These are phyloP conservation scores for Gracilaria caudata DNA, from an alignment of 23 red algal species.

Conservation along the genomic window DNA sequence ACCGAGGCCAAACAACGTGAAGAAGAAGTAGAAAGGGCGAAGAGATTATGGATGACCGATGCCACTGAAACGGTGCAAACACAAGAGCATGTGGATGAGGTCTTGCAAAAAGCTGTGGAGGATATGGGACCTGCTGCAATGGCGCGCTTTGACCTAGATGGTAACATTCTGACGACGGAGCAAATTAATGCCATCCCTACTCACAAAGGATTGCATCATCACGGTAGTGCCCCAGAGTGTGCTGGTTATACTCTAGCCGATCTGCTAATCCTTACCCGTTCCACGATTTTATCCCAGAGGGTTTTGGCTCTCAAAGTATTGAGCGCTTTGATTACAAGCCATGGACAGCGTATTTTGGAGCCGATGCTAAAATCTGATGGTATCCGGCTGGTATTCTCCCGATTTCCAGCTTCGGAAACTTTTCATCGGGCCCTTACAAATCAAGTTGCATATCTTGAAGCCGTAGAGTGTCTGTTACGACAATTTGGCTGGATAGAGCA, in stretches of 20 bases:
- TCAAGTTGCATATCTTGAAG: slow-evolving; percentile 48
- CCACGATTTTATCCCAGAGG: slow-evolving; percentile 60
- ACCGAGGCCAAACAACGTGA: background rate
- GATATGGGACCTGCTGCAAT: slow-evolving; percentile 45
- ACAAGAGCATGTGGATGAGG: slow-evolving; percentile 23
- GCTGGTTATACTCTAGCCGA: slow-evolving; percentile 77
- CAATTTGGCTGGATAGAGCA: background rate
- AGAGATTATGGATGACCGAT: slow-evolving; percentile 61
- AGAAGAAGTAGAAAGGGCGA: slow-evolving; percentile 24
- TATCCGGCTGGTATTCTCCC: slow-evolving; percentile 39
- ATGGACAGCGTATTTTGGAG: slow-evolving; percentile 12
- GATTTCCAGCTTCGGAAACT: slow-evolving; percentile 20
- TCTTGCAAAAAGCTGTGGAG: slow-evolving; percentile 35
- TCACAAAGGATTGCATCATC: slow-evolving; percentile 72
- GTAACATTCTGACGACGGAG: slow-evolving; percentile 39
- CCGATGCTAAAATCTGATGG: slow-evolving; percentile 53
- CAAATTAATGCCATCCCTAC: slow-evolving; percentile 26
- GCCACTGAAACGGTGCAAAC: slow-evolving; percentile 20
- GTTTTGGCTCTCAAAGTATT: slow-evolving; percentile 57
- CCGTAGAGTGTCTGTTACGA: slow-evolving; percentile 36
- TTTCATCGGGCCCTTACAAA: slow-evolving; percentile 47
- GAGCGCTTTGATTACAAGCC: slow-evolving; percentile 16
- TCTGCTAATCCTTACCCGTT: slow-evolving; percentile 52
- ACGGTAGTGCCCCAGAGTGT: slow-evolving; percentile 49
- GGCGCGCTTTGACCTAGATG: slow-evolving; percentile 62